Conservation (phyloP, 1,284 basidiomycete species). For the Trichosporon coremiiforme region DNA sequence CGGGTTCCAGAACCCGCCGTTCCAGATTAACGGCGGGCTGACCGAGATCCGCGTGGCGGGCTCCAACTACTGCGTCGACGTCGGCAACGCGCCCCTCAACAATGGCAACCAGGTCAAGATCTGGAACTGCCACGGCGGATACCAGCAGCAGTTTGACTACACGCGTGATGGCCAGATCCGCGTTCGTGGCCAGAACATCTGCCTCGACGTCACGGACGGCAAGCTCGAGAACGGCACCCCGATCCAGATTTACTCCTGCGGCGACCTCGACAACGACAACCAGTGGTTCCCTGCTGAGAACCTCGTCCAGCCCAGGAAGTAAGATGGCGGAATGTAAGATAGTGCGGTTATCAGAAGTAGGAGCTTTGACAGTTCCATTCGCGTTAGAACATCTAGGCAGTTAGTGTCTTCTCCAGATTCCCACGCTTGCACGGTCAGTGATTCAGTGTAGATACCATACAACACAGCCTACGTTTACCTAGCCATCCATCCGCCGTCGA, state of each 20-base stretch:
- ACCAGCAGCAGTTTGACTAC: constrained; percentile 13
- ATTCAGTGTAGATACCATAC: too few species aligned
- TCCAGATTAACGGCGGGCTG: neutral
- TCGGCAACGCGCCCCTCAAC: neutral
- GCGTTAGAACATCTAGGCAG: too few species aligned
- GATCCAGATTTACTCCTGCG: constrained; percentile 14
- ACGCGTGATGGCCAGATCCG: neutral
- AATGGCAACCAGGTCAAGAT: constrained; percentile 12
- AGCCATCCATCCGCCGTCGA: constrained; percentile 58
- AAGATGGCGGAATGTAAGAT: too few species aligned
- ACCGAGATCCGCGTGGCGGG: neutral
- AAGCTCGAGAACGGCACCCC: neutral
- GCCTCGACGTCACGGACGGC: constrained; percentile 3
- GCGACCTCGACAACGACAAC: constrained; percentile 4
- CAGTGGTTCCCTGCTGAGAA: neutral
- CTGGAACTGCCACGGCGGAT: constrained; percentile 15
- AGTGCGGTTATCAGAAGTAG: too few species aligned
- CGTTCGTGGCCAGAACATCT: neutral
- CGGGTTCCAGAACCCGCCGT: neutral
- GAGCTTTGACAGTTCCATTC: too few species aligned
- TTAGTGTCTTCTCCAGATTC: too few species aligned
- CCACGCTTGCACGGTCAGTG: too few species aligned
- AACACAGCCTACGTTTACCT: constrained; percentile 16
- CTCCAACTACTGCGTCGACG: constrained; percentile 3
- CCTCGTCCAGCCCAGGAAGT: neutral